Evolutionary conservation across 768 basidiomycete species (phyloP).

Genomic region (Saitozyma podzolica): DNA sequence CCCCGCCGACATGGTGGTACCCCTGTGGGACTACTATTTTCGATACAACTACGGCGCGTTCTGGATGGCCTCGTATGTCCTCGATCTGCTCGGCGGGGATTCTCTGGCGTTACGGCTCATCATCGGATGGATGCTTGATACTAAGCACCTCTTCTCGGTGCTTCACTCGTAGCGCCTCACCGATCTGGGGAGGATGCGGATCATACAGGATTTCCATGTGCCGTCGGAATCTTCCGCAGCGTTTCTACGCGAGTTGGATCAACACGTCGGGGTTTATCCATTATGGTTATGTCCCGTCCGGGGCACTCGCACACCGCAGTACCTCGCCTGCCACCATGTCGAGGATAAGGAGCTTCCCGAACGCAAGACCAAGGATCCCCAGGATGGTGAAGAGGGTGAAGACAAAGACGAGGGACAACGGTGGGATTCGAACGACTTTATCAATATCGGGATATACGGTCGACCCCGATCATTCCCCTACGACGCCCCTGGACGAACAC

Average conservation of each 20-base stretch:
- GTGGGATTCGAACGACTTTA: not conserved
- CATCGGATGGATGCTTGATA: constrained; percentile 19
- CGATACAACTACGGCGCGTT: constrained; percentile 27
- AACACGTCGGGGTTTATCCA: constrained; percentile 18
- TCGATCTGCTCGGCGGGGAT: constrained; percentile 22
- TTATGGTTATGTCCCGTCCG: constrained; percentile 22
- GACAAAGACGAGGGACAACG: no score
- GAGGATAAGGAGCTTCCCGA: not conserved
- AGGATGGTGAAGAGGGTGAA: no score
- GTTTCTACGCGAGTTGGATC: constrained; percentile 11
- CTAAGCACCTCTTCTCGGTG: constrained; percentile 20
- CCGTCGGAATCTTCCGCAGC: constrained; percentile 2
- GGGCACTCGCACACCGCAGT: constrained; percentile 5
- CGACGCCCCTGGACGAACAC: constrained; percentile 3
- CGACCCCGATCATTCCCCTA: constrained; percentile 22
- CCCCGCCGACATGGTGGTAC: constrained; percentile 4
- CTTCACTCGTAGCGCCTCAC: constrained; percentile 13
- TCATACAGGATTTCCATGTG: constrained; percentile 23
- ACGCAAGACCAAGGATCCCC: no score
- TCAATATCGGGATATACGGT: constrained; percentile 28
- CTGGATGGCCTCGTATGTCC: constrained; percentile 24
- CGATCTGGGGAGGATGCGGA: constrained; percentile 22
- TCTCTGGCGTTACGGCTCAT: constrained; percentile 6
- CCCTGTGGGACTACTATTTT: constrained; percentile 24
- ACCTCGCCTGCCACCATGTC: constrained; percentile 14